These are phyloP conservation scores for Tubosaeta sp. DNA, from an alignment of 768 basidiomycete species.

Conservation along the genomic window DNA sequence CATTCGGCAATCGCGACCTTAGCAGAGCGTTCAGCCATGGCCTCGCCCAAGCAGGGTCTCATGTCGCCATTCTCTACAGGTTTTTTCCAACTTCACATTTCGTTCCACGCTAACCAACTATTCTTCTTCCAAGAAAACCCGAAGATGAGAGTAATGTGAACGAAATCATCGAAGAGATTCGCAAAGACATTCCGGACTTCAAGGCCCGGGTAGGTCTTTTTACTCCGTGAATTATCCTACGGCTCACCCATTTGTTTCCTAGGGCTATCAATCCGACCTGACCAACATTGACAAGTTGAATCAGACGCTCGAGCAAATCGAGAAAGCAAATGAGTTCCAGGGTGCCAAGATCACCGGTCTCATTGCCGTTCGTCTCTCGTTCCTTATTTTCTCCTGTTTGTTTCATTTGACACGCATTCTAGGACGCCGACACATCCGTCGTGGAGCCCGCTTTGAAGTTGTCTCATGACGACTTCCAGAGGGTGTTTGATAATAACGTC, in stretches of 20 bases:
- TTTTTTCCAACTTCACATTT: constrained; percentile 2
- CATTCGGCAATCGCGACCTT: constrained; percentile 60
- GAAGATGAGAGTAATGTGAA: constrained; percentile 47
- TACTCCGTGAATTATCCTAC: neutral
- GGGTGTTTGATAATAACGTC: constrained; percentile 57
- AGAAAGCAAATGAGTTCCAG: constrained; percentile 36
- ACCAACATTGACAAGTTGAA: constrained; percentile 41
- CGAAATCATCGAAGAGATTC: constrained; percentile 29
- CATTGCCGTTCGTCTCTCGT: constrained; percentile 42
- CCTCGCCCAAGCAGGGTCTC: constrained; percentile 49
- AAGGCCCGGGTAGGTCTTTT: constrained; percentile 32
- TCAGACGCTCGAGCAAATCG: constrained; percentile 43
- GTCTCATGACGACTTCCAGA: constrained; percentile 49
- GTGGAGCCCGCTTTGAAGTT: constrained; percentile 60
- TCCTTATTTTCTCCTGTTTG: neutral
- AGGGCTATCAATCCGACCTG: constrained; percentile 65
- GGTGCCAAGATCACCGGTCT: constrained; percentile 43
- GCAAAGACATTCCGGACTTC: constrained; percentile 39
- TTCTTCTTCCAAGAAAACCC: constrained; percentile 34
- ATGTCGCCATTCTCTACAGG: constrained; percentile 63
- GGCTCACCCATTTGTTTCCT: neutral
- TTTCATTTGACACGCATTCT: neutral
- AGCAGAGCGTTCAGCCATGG: constrained; percentile 52
- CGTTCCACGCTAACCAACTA: neutral
- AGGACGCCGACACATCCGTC: constrained; percentile 63